Conservation (phyloP, 768 basidiomycete species). For the Panaeolus papilionaceus region DNA sequence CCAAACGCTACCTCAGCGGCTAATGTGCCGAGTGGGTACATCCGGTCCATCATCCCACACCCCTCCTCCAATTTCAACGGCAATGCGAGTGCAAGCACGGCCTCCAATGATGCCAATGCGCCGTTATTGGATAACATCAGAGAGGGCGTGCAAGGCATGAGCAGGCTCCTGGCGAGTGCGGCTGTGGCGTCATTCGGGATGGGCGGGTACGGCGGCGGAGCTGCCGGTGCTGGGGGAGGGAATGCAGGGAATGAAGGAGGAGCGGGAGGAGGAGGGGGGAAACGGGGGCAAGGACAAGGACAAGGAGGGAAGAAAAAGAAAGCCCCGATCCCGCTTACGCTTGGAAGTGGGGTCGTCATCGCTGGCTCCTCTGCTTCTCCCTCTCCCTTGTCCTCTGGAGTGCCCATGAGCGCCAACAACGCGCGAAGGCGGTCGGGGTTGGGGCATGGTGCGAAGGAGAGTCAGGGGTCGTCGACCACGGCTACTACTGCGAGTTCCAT, state of each 20-base stretch:
- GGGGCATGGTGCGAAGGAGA: constrained; percentile 30
- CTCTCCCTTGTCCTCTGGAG: neutral
- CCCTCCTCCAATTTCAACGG: neutral
- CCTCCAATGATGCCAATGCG: neutral
- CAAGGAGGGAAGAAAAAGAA: neutral
- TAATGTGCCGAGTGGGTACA: neutral
- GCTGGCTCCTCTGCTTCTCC: neutral
- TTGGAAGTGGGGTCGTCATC: neutral
- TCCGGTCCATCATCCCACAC: neutral
- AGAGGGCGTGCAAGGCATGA: constrained; percentile 66
- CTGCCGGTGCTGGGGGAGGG: neutral
- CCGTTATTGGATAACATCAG: constrained; percentile 64
- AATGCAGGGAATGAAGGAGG: neutral
- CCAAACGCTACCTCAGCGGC: no score
- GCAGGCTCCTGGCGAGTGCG: constrained; percentile 57
- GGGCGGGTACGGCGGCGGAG: constrained; percentile 15
- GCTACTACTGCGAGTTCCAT: constrained; percentile 15
- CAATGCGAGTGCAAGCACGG: neutral
- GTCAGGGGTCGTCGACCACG: constrained; percentile 28
- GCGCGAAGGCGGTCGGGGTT: neutral
- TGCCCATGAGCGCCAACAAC: no score
- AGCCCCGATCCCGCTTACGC: constrained; percentile 4
- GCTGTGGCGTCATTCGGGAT: constrained; percentile 37
- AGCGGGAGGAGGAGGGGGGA: neutral
- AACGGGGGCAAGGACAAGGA: neutral